Evolutionary conservation across 768 basidiomycete species (phyloP).

Genomic region (Lactarius akahatsu): DNA sequence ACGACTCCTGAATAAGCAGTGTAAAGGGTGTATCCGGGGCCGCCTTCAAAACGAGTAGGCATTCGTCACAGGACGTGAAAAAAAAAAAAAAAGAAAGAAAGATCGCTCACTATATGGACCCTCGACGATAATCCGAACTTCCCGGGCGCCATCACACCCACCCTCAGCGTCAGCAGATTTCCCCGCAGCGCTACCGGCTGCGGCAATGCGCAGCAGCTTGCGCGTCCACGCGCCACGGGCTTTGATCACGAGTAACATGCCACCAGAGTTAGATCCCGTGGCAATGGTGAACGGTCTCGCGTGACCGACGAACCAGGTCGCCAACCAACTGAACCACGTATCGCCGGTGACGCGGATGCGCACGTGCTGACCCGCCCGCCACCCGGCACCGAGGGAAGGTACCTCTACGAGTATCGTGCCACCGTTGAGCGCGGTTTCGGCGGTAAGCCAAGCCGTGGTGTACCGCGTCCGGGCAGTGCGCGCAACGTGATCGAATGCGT

Average conservation of each 20-base stretch:
- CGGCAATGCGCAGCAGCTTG: conserved; percentile 40
- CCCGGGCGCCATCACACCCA: conserved; percentile 12
- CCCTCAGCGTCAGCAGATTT: conserved; percentile 20
- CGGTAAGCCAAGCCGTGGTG: conserved; percentile 43
- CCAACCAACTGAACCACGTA: conserved; percentile 39
- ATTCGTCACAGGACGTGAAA: background rate
- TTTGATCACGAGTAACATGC: conserved; percentile 52
- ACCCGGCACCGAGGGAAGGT: conserved; percentile 47
- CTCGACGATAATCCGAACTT: conserved; percentile 47
- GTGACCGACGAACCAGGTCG: conserved; percentile 21
- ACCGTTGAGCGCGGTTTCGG: conserved; percentile 44
- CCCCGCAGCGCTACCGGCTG: conserved; percentile 35
- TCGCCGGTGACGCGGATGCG: conserved; percentile 48
- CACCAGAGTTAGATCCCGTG: conserved; percentile 41
- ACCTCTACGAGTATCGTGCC: conserved; percentile 48
- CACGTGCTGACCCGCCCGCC: conserved; percentile 62
- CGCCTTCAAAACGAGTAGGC: conserved; percentile 36
- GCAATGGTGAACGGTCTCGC: conserved; percentile 47
- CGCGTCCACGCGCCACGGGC: conserved; percentile 51
- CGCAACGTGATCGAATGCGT: conserved; percentile 46
- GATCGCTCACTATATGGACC: conserved; percentile 49
- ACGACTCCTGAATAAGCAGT: conserved; percentile 52
- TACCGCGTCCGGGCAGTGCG: conserved; percentile 49
- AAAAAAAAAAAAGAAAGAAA: background rate
- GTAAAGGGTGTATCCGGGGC: conserved; percentile 47